Conservation (phyloP, 345 rosid genomes). For the Viola odorata region DNA sequence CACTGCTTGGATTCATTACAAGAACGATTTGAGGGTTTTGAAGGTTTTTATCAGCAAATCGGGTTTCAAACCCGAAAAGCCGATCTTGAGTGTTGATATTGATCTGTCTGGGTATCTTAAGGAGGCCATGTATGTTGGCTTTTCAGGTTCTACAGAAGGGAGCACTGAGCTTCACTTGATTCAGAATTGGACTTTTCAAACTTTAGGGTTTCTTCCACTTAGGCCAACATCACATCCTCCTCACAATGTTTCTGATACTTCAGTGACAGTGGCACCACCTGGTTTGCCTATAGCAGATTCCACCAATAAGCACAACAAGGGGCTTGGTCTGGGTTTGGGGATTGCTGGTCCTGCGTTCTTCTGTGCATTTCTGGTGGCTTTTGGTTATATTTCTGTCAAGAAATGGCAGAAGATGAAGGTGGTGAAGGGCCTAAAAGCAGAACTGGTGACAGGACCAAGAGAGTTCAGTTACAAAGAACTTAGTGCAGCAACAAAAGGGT, state of each 20-base stretch:
- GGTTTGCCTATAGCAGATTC: slow-evolving; percentile 34
- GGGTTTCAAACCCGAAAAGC: slow-evolving; percentile 47
- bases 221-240: slow-evolving; percentile 51
- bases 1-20: slow-evolving; percentile 85
- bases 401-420: slow-evolving; percentile 48
- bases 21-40: slow-evolving; percentile 53
- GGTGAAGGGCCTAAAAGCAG: slow-evolving; percentile 57
- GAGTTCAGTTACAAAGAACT: slow-evolving; percentile 75
- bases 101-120: slow-evolving; percentile 62
- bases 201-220: slow-evolving; percentile 54
- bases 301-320: slow-evolving; percentile 28
- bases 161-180: slow-evolving; percentile 85
- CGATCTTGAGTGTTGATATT: slow-evolving; percentile 46
- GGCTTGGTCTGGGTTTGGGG: slow-evolving; percentile 65
- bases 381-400: slow-evolving; percentile 58
- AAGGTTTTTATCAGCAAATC: slow-evolving; percentile 64
- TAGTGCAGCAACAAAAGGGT: slow-evolving; percentile 67
- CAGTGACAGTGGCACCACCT: slow-evolving; percentile 38
- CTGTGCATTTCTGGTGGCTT: slow-evolving; percentile 48
- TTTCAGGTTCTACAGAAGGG: slow-evolving; percentile 92
- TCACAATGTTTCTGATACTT: slow-evolving; percentile 75
- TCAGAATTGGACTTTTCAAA: slow-evolving; percentile 68
- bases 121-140: slow-evolving; percentile 63
- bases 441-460: slow-evolving; percentile 59
- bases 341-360: slow-evolving; percentile 76